phyloP scores from a whole-genome alignment of 495 filamentous ascomycete genomes.

The Penicillium soppii region DNA sequence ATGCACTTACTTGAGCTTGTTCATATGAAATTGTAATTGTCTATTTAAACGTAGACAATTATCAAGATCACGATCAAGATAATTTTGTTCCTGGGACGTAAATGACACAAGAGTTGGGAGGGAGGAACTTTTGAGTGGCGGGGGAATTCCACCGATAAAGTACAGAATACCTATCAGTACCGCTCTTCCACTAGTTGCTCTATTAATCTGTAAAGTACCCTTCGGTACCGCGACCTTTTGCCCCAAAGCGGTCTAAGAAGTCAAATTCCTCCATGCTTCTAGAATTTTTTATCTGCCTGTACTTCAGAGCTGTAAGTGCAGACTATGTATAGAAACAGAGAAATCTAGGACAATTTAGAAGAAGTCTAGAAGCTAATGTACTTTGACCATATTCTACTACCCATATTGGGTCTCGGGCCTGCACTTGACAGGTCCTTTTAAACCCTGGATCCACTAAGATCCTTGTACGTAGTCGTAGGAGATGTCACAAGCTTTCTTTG shows the following conservation, averaged over 20 bases:
- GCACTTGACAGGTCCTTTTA: not conserved
- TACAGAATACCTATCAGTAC: conserved; percentile 9
- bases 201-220: not conserved
- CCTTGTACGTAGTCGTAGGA: no score
- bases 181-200: not conserved
- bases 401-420: not conserved
- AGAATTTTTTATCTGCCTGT: no score
- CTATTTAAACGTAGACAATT: not conserved
- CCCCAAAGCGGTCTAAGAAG: conserved; percentile 6
- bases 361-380: not conserved
- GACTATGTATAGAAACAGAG: not conserved
- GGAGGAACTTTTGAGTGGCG: conserved; percentile 11
- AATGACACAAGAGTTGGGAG: not conserved
- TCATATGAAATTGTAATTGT: no score
- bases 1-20: conserved; percentile 5
- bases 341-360: not conserved
- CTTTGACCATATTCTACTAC: not conserved
- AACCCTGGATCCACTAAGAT: not conserved
- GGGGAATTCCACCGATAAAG: conserved; percentile 1
- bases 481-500: no score
- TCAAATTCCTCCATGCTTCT: not conserved
- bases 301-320: no score
- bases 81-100: not conserved
- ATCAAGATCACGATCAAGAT: not conserved
- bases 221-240: not conserved